phyloP scores from a whole-genome alignment of 805 yeast genomes.

The Candida pini region DNA sequence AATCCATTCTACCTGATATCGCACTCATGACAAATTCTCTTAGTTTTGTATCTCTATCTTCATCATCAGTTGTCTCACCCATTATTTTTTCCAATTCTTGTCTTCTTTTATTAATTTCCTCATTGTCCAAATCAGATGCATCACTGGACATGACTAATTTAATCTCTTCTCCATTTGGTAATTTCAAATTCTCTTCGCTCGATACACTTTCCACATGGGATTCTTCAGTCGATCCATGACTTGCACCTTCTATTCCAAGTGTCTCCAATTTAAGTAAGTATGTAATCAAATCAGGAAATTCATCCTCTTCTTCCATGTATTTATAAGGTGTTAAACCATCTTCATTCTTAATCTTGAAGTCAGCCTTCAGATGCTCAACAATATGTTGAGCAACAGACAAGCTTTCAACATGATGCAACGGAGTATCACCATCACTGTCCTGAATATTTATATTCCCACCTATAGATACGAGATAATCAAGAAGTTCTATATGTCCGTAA shows the following conservation, averaged over 20 bases:
- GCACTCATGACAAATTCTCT: conserved; percentile 62
- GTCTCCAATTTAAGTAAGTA: conserved; percentile 47
- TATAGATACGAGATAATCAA: conserved; percentile 45
- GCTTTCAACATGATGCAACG: conserved; percentile 86
- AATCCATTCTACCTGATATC: conserved; percentile 41
- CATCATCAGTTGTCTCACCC: conserved; percentile 29
- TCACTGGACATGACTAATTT: conserved; percentile 52
- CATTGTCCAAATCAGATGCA: conserved; percentile 29
- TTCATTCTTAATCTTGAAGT: conserved; percentile 53
- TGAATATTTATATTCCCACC: conserved; percentile 80
- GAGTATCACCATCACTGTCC: conserved; percentile 92
- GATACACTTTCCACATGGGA: neutral
- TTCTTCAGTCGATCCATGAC: conserved; percentile 2
- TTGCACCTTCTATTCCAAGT: conserved; percentile 3
- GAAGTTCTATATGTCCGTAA: conserved; percentile 71
- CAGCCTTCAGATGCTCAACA: conserved; percentile 65
- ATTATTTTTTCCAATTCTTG: conserved; percentile 63
- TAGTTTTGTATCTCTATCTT: conserved; percentile 76
- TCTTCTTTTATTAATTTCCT: conserved; percentile 51
- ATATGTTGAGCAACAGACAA: conserved; percentile 56
- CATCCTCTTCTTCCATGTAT: conserved; percentile 78
- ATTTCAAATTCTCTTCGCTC: conserved; percentile 6
- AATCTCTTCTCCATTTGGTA: conserved; percentile 39
- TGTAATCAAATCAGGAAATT: conserved; percentile 68
- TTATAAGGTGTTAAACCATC: conserved; percentile 75